Conservation (phyloP, 2,329 filamentous ascomycete species). For the Trichoderma asperellum region DNA sequence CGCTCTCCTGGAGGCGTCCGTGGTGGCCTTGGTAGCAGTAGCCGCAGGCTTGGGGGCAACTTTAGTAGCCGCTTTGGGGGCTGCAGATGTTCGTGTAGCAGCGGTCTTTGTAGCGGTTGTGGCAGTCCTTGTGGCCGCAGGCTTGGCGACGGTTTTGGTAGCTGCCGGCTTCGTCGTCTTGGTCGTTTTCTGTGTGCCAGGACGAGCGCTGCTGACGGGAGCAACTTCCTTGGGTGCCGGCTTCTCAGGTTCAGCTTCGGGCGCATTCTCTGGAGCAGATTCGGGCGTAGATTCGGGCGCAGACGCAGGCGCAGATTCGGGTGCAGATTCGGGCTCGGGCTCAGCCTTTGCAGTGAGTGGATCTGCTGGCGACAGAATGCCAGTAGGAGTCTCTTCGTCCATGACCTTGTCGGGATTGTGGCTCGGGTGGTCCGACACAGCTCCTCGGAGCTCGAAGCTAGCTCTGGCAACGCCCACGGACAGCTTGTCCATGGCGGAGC, state of each 20-base stretch:
- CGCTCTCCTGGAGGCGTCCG: conserved; percentile 34
- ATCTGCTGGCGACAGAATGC: conserved; percentile 39
- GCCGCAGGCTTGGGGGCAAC: conserved; percentile 34
- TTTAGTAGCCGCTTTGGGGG: conserved; percentile 29
- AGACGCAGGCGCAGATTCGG: conserved; percentile 5
- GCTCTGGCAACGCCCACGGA: conserved; percentile 40
- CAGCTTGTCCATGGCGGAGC: conserved; percentile 26
- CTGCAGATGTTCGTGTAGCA: conserved; percentile 33
- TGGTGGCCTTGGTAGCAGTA: conserved; percentile 34
- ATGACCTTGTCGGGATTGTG: conserved; percentile 47
- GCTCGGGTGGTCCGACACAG: conserved; percentile 42
- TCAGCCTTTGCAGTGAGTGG: conserved; percentile 33
- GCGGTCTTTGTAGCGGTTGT: conserved; percentile 27
- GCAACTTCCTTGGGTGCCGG: conserved; percentile 3
- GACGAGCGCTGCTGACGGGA: neutral
- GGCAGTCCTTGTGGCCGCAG: neutral
- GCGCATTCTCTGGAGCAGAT: neutral
- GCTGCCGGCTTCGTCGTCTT: conserved; percentile 13
- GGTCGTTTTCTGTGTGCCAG: conserved; percentile 4
- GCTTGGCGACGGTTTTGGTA: conserved; percentile 5
- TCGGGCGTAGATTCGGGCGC: neutral
- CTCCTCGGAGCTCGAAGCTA: conserved; percentile 28
- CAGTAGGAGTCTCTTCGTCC: conserved; percentile 45
- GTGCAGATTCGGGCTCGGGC: neutral
- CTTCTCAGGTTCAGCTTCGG: conserved; percentile 12